These are phyloP conservation scores for Solanum tarapatanum DNA, from an alignment of 257 asterid genomes.

Conservation along the genomic window DNA sequence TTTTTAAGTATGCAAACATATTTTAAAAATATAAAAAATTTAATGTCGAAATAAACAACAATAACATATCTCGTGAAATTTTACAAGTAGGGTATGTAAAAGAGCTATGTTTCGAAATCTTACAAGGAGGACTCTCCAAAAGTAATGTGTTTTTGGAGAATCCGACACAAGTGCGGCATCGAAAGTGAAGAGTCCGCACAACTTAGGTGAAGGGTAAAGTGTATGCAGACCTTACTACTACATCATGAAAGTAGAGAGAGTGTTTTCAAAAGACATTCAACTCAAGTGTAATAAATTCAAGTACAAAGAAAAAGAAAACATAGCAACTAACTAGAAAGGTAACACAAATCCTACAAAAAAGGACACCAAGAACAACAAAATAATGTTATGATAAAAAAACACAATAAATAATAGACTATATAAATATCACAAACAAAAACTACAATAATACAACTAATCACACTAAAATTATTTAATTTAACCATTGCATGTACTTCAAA, in stretches of 20 bases:
- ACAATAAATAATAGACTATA: not conserved
- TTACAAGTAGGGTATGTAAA: too few relatives aligned
- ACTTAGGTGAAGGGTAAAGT: not conserved
- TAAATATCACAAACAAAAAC: not conserved
- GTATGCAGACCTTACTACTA: too few relatives aligned
- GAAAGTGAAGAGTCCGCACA: not conserved
- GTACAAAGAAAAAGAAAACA: not conserved
- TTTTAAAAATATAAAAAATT: not conserved
- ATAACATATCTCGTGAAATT: too few relatives aligned
- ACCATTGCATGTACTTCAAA: not conserved
- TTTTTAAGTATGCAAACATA: not conserved
- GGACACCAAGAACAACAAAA: not conserved
- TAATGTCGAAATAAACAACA: not conserved
- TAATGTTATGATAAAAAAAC: not conserved
- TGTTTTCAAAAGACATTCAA: not conserved
- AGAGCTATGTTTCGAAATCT: not conserved
- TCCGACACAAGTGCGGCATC: fast-evolving
- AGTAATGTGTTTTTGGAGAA: too few relatives aligned
- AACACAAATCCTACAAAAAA: not conserved
- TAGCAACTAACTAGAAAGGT: not conserved
- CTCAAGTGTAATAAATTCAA: not conserved
- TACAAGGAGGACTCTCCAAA: not conserved
- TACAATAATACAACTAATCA: too few relatives aligned
- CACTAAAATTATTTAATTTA: not conserved
- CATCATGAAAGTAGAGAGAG: not conserved